Evolutionary conservation across 1,284 basidiomycete genomes (phyloP).

Genomic region (Puccinia sorghi): DNA sequence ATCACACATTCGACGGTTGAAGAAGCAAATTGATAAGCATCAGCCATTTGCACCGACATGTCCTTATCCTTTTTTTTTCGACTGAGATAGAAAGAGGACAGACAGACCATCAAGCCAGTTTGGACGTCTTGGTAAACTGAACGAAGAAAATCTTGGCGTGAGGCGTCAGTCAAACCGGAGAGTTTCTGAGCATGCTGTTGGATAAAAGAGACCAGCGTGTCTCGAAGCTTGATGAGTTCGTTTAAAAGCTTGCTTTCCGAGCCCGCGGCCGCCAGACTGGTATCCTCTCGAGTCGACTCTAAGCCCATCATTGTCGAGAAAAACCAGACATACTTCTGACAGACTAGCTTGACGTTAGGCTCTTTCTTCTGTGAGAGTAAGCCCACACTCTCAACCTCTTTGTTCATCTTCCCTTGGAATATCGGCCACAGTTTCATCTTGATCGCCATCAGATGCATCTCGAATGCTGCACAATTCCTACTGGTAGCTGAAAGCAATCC

Average conservation of each 20-base stretch:
- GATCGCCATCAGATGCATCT: slow-evolving; percentile 45
- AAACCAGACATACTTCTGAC: slow-evolving; percentile 40
- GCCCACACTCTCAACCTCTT: slow-evolving; percentile 16
- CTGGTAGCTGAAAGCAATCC: neutral
- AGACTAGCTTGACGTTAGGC: slow-evolving; percentile 14
- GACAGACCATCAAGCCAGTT: slow-evolving; percentile 22
- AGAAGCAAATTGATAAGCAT: neutral
- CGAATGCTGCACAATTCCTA: slow-evolving; percentile 9
- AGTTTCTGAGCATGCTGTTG: slow-evolving; percentile 15
- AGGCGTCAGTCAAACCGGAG: neutral
- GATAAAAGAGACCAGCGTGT: slow-evolving; percentile 20
- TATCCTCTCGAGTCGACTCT: slow-evolving; percentile 2
- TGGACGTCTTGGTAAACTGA: slow-evolving; percentile 35
- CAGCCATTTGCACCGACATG: neutral
- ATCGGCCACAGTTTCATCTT: slow-evolving; percentile 40
- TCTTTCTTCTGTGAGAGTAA: slow-evolving; percentile 3
- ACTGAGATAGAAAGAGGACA: neutral
- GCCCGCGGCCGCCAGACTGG: neutral
- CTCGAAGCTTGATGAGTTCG: slow-evolving; percentile 15
- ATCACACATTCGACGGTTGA: too few relatives aligned
- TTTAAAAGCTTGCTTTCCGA: slow-evolving; percentile 28
- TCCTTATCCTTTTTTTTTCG: neutral
- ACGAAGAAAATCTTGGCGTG: slow-evolving; percentile 1
- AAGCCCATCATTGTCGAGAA: slow-evolving; percentile 38
- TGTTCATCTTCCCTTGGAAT: slow-evolving; percentile 41